A percentile compares a stretch with the other conserved stretches of the same genome.
phyloP scores from a whole-genome alignment of 169 alveolate genomes.

The Plasmodium berghei region DNA sequence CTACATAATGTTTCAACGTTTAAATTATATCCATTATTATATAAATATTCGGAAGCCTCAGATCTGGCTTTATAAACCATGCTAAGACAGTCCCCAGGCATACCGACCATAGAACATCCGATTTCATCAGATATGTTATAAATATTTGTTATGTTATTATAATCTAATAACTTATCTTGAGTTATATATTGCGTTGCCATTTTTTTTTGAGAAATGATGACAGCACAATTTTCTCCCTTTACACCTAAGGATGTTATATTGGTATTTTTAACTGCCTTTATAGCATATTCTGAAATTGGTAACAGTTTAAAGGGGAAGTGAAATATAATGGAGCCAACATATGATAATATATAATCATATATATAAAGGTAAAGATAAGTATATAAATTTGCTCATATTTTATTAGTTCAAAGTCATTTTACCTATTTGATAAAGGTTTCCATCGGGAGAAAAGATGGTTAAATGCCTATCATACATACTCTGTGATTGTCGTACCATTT shows the following conservation, averaged over 20 bases:
- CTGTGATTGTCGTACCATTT: constrained; percentile 91
- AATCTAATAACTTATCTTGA: constrained; percentile 88
- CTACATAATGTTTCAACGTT: constrained; percentile 94
- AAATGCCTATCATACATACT: constrained; percentile 93
- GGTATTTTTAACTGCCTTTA: constrained; percentile 97
- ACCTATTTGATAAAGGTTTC: constrained; percentile 97
- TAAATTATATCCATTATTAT: constrained; percentile 93
- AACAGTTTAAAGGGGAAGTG: neutral
- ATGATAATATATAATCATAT: neutral
- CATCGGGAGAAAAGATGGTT: constrained; percentile 98
- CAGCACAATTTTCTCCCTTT: constrained; percentile 96
- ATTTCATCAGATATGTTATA: constrained; percentile 87
- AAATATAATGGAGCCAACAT: neutral
- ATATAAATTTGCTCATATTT: neutral
- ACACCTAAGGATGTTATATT: constrained; percentile 97
- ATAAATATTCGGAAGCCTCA: constrained; percentile 92
- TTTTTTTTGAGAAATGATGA: constrained; percentile 95
- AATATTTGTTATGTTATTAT: constrained; percentile 84
- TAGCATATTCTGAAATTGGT: constrained; percentile 93
- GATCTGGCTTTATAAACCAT: constrained; percentile 91
- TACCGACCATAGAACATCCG: constrained; percentile 86
- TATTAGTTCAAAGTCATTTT: constrained; percentile 4
- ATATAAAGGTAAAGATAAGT: neutral
- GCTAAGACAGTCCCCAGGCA: constrained; percentile 92
- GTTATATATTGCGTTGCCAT: constrained; percentile 90